Evolutionary conservation across 805 yeast species (phyloP).

Genomic region (Pichia phayaonensis): DNA sequence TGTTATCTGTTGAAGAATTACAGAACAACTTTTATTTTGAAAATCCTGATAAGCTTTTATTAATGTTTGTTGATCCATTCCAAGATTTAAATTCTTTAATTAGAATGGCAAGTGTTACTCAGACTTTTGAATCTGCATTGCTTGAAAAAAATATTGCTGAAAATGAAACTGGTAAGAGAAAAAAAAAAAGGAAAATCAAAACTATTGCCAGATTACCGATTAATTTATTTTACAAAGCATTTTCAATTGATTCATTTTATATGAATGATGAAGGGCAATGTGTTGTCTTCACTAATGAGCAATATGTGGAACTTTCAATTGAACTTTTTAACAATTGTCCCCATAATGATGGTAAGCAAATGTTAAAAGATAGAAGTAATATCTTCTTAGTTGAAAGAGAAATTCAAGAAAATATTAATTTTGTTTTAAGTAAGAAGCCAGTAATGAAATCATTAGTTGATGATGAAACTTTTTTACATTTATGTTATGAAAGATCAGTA

Average conservation of each 20-base stretch:
- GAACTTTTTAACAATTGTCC: slow-evolving; percentile 55
- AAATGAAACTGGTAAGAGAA: slow-evolving; percentile 21
- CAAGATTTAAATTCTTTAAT: slow-evolving; percentile 37
- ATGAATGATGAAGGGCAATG: slow-evolving; percentile 26
- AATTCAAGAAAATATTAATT: slow-evolving; percentile 36
- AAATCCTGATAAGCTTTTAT: slow-evolving; percentile 19
- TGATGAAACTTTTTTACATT: slow-evolving; percentile 75
- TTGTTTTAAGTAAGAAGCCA: slow-evolving; percentile 34
- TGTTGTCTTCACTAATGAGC: slow-evolving; percentile 27
- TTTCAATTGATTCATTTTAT: slow-evolving; percentile 35
- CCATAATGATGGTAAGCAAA: slow-evolving; percentile 6
- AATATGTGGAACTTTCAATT: slow-evolving; percentile 39
- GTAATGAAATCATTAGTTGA: slow-evolving; percentile 33
- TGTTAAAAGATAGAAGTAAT: slow-evolving; percentile 24
- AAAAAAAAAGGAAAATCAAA: slow-evolving; percentile 16
- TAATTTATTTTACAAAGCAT: slow-evolving; percentile 28
- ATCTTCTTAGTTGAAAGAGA: slow-evolving; percentile 35
- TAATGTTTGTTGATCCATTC: slow-evolving; percentile 43
- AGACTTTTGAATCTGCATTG: slow-evolving; percentile 36
- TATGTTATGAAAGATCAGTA: slow-evolving; percentile 75
- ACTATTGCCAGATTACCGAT: slow-evolving; percentile 13
- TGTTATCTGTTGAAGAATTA: slow-evolving; percentile 59
- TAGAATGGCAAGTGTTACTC: slow-evolving; percentile 38
- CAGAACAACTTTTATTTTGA: slow-evolving; percentile 37
- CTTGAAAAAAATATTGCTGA: slow-evolving; percentile 12